Evolutionary conservation across 2,329 filamentous ascomycete genomes (phyloP), one percentile per base, ranked within the genome.

Genomic region (Chalaropsis ovoidea): DNA sequence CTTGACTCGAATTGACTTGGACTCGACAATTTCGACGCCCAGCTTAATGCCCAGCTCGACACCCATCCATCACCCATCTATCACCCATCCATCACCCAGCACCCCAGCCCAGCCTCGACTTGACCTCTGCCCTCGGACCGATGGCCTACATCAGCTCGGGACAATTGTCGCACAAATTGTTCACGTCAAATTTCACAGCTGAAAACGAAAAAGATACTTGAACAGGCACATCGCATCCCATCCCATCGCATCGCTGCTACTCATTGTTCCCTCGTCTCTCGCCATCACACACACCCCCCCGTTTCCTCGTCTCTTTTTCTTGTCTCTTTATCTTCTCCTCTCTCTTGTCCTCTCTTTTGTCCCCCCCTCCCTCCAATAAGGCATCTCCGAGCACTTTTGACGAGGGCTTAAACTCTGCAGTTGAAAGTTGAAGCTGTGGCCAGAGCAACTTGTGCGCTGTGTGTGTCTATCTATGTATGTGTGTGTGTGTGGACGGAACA

Each of bases 261-360:
- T 27, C 22, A 10, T 54, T 11, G 13, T 27, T 27, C 19, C 22
- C 19, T 43, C 42, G 42, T 15, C 42, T 3, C 24, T 19, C 56
- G 3, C n/a, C 56, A n/a, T 24, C 35, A 5, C 8, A 24, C 24
- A 22, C 19, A 22, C n/a, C 24, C 24, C 19, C n/a, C n/a, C n/a
- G n/a, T n/a, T n/a, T n/a, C n/a, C n/a, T n/a, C 56, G 10, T 39
- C 56, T 61, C 56, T 39, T 61, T n/a, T 22, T 61, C 17, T 19
- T 13, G n/a, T 22, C 24, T 27, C 24, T 19, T 31, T 31, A 13
- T 15, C 22, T 15, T 27, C 24, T 27, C 52, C 13, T 56, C 52
- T 39, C 27, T 31, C 35, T n/a, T n/a, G 15, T 39, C 17, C 35
- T 60, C 15, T 24, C 35, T 61, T 41, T 39, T 42, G 31, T 31